Conservation (phyloP, 129 eudicot genomes). For the Scalesia atractyloides region DNA sequence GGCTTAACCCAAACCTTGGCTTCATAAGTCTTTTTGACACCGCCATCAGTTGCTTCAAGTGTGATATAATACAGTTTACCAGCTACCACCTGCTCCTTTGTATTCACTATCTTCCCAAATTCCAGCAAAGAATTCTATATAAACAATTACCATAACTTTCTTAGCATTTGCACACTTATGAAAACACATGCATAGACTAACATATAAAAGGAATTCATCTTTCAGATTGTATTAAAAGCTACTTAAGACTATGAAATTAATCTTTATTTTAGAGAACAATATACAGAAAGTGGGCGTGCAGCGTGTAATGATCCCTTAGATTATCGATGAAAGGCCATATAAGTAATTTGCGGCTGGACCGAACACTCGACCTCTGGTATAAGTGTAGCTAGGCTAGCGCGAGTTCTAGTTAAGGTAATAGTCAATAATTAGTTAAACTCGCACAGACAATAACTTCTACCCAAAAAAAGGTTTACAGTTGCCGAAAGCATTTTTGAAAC, state of each 20-base stretch:
- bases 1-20: constrained; percentile 87
- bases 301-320: too few relatives aligned
- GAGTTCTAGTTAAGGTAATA: too few relatives aligned
- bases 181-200: background rate
- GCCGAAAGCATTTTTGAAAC: too few relatives aligned
- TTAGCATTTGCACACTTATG: too few relatives aligned
- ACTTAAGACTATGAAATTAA: background rate
- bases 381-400: too few relatives aligned
- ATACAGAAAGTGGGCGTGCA: too few relatives aligned
- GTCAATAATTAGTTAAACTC: too few relatives aligned
- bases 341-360: too few relatives aligned
- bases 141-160: background rate
- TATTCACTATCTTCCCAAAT: constrained; percentile 57
- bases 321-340: too few relatives aligned
- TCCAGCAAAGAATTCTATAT: constrained; percentile 66
- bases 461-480: too few relatives aligned
- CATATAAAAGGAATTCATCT: background rate
- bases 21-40: constrained; percentile 61
- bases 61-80: constrained; percentile 65
- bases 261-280: background rate
- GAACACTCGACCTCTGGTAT: too few relatives aligned
- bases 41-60: constrained; percentile 62
- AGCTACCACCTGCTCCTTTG: constrained; percentile 62
- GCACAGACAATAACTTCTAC: too few relatives aligned
- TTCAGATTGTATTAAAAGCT: background rate